Percentiles rank a stretch among this genome's conserved stretches.
These are phyloP conservation scores for Phyllosticta citribraziliensis DNA, from an alignment of 2,329 filamentous ascomycete genomes.

Conservation along the genomic window DNA sequence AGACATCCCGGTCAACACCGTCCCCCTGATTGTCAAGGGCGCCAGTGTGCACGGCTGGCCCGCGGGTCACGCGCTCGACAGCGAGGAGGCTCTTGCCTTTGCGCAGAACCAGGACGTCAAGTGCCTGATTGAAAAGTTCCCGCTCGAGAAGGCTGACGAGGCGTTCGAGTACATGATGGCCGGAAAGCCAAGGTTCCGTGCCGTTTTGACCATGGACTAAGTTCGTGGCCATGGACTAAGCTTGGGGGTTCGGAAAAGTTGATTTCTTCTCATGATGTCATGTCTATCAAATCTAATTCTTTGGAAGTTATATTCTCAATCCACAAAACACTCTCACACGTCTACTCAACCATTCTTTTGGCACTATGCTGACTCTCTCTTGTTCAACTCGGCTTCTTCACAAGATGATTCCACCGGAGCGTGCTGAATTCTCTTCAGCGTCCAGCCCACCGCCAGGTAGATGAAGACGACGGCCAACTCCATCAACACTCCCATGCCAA, in stretches of 20 bases:
- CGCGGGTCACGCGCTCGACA: slow-evolving; percentile 42
- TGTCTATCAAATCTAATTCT: background rate
- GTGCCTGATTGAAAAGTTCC: slow-evolving; percentile 45
- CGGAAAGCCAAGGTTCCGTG: slow-evolving; percentile 42
- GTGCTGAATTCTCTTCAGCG: slow-evolving; percentile 2
- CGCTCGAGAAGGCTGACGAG: slow-evolving; percentile 40
- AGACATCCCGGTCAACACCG: slow-evolving; percentile 35
- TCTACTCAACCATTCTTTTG: background rate
- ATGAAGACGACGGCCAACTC: slow-evolving; percentile 1
- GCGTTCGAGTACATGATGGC: slow-evolving; percentile 41
- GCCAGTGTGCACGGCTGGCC: slow-evolving; percentile 44
- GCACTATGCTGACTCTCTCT: background rate
- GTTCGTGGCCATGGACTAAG: slow-evolving; percentile 27
- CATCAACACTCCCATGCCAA: slow-evolving; percentile 4
- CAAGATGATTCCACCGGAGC: background rate
- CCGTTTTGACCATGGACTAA: slow-evolving; percentile 40
- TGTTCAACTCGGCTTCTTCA: background rate
- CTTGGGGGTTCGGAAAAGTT: background rate
- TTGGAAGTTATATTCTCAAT: background rate
- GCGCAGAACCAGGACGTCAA: slow-evolving; percentile 38
- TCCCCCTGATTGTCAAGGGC: slow-evolving; percentile 37
- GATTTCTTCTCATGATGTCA: background rate
- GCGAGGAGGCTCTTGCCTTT: slow-evolving; percentile 44
- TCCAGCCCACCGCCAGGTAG: background rate
- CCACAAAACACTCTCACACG: background rate